Evolutionary conservation across 768 basidiomycete genomes (phyloP).

Genomic region (Pleurotus platypus): DNA sequence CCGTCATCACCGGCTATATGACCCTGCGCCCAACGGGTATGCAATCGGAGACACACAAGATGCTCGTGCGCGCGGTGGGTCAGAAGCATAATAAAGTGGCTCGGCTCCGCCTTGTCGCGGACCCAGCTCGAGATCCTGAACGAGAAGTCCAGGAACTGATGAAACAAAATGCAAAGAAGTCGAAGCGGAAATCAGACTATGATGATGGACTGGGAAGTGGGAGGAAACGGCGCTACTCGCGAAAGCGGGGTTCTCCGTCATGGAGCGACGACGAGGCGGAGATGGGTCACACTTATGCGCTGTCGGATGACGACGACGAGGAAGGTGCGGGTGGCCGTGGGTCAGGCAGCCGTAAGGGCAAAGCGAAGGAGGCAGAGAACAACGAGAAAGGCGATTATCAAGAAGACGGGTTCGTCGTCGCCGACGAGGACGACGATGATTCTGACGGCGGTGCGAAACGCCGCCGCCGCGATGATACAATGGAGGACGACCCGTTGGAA

Average conservation of each 20-base stretch:
- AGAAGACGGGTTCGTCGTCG: constrained; percentile 82
- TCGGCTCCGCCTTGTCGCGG: constrained; percentile 75
- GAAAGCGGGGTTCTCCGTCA: constrained; percentile 38
- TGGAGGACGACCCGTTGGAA: constrained; percentile 62
- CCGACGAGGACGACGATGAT: constrained; percentile 73
- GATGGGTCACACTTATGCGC: constrained; percentile 43
- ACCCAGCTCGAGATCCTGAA: constrained; percentile 73
- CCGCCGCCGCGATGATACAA: constrained; percentile 34
- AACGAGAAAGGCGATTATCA: constrained; percentile 69
- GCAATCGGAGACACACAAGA: constrained; percentile 86
- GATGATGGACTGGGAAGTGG: constrained; percentile 46
- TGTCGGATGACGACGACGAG: constrained; percentile 61
- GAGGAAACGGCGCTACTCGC: constrained; percentile 41
- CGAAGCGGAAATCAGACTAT: constrained; percentile 52
- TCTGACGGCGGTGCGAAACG: constrained; percentile 34
- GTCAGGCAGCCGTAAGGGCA: constrained; percentile 35
- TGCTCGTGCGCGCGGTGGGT: constrained; percentile 83
- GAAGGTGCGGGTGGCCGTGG: constrained; percentile 24
- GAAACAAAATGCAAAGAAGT: constrained; percentile 61
- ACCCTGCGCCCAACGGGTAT: constrained; percentile 83
- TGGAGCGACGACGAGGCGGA: constrained; percentile 74
- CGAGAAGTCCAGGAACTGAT: constrained; percentile 67
- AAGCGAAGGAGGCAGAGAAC: constrained; percentile 51
- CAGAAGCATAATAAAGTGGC: constrained; percentile 83
- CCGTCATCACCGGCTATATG: constrained; percentile 80